Evolutionary conservation across 140 eudicot species (phyloP).

Genomic region (Stevia rebaudiana): DNA sequence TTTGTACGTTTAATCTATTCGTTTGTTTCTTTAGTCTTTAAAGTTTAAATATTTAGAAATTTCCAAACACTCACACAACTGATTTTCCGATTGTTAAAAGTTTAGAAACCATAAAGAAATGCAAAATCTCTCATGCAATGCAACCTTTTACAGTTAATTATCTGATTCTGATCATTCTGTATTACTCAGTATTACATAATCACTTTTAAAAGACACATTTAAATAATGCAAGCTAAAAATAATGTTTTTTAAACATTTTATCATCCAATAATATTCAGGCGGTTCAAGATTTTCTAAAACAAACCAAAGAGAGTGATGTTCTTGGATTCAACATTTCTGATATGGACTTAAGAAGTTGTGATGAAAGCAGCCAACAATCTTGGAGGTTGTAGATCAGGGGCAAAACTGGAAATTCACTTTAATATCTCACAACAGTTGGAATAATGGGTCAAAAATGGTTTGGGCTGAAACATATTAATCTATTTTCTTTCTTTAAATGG

Average conservation of each 20-base stretch:
- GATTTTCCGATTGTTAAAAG: background rate
- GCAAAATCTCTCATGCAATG: background rate
- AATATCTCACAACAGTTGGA: background rate
- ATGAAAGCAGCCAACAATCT: constrained; percentile 57
- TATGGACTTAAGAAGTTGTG: constrained; percentile 45
- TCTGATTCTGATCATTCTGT: background rate
- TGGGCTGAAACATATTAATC: background rate
- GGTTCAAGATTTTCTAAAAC: constrained; percentile 69
- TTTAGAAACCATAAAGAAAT: background rate
- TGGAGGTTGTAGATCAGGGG: constrained; percentile 53
- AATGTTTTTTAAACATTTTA: too few relatives aligned
- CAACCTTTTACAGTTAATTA: background rate
- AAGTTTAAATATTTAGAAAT: background rate
- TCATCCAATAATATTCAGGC: constrained; percentile 37
- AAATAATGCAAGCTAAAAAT: too few relatives aligned
- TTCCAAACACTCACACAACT: background rate
- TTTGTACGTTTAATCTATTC: too few relatives aligned
- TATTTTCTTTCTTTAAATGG: background rate
- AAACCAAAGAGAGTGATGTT: constrained; percentile 53
- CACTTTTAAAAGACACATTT: background rate
- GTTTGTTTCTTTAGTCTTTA: background rate
- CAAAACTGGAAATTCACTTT: constrained; percentile 2
- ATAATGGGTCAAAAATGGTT: background rate
- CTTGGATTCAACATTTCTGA: constrained; percentile 36
- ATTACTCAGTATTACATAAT: background rate